These are phyloP conservation scores for Taiozyma sp. DNA, from an alignment of 1,139 yeast species.

Conservation along the genomic window DNA sequence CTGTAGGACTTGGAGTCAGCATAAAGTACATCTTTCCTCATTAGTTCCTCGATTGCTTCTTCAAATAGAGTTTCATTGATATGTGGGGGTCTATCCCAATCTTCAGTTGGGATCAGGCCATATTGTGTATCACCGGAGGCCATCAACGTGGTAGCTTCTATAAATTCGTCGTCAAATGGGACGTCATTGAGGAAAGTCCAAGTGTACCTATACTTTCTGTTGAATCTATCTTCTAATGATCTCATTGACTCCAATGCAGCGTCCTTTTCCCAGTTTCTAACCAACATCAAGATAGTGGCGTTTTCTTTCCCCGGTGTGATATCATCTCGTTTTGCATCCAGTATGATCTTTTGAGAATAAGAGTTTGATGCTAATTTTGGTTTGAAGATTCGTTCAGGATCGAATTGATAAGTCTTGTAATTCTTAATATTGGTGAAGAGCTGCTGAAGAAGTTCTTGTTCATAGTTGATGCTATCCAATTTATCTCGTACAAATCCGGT, in stretches of 20 bases:
- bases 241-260: constrained; percentile 65
- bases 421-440: constrained; percentile 11
- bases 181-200: constrained; percentile 90
- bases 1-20: constrained; percentile 79
- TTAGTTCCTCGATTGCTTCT: constrained; percentile 49
- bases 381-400: constrained; percentile 13
- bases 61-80: constrained; percentile 39
- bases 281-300: constrained; percentile 66
- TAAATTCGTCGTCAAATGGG: constrained; percentile 68
- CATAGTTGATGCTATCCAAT: constrained; percentile 19
- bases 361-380: constrained; percentile 41
- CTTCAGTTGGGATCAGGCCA: constrained; percentile 60
- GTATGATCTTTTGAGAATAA: constrained; percentile 30
- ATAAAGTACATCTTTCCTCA: constrained; percentile 60
- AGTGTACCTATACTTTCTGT: constrained; percentile 64
- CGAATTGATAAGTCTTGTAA: neutral
- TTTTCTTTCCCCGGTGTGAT: constrained; percentile 41
- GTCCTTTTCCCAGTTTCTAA: constrained; percentile 59
- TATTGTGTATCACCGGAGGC: constrained; percentile 78
- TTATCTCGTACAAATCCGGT: constrained; percentile 18
- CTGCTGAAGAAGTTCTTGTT: constrained; percentile 12
- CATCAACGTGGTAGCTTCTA: constrained; percentile 65
- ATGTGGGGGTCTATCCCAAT: constrained; percentile 65
- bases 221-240: constrained; percentile 64
- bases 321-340: constrained; percentile 30